Evolutionary conservation across 2,329 filamentous ascomycete genomes (phyloP).

Genomic region (Colletotrichum sansevieriae): DNA sequence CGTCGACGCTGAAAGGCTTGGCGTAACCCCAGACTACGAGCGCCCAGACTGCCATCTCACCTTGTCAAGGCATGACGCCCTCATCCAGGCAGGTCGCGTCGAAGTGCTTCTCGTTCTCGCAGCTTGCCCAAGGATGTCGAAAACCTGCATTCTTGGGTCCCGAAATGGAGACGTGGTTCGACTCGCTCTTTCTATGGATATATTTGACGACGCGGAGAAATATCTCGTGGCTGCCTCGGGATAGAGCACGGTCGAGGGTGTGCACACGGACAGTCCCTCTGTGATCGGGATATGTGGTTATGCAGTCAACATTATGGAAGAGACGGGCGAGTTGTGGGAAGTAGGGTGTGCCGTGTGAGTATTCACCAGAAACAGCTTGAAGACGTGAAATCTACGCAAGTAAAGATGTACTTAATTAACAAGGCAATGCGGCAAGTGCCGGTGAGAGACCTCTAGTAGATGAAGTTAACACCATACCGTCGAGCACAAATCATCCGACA

Average conservation of each 20-base stretch:
- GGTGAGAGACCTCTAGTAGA: constrained; percentile 28
- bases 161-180: constrained; percentile 22
- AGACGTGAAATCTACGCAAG: constrained; percentile 13
- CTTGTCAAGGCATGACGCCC: constrained; percentile 13
- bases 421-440: constrained; percentile 41
- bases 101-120: constrained; percentile 33
- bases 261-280: background rate
- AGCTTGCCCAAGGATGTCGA: background rate
- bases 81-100: constrained; percentile 24
- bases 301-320: constrained; percentile 35
- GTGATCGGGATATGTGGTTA: constrained; percentile 35
- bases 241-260: constrained; percentile 12
- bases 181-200: constrained; percentile 11
- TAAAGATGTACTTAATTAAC: background rate
- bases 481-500: background rate
- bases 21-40: constrained; percentile 27
- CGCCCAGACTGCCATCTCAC: constrained; percentile 9
- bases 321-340: constrained; percentile 21
- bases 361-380: background rate
- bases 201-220: constrained; percentile 15
- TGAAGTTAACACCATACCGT: background rate
- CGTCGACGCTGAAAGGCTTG: constrained; percentile 10
- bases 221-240: constrained; percentile 16
- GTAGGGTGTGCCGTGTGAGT: constrained; percentile 13
- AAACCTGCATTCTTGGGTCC: constrained; percentile 53